Conservation (phyloP, 2,329 filamentous ascomycete genomes). For the Fusarium beomiforme region DNA sequence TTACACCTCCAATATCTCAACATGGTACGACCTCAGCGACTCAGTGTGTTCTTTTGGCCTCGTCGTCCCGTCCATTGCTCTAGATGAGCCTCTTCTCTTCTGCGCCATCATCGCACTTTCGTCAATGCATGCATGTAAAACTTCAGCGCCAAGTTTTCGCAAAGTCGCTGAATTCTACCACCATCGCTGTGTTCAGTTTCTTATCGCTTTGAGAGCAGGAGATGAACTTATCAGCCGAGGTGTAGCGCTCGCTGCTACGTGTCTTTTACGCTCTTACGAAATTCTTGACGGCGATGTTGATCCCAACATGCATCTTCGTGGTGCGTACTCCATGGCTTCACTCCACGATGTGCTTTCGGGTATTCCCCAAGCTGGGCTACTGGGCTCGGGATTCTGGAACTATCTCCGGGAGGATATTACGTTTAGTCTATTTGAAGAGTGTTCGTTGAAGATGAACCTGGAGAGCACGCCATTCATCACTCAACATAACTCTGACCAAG, state of each 20-base stretch:
- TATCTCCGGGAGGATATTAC: constrained; percentile 64
- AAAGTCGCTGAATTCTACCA: constrained; percentile 53
- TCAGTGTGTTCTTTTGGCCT: constrained; percentile 47
- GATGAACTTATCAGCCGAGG: constrained; percentile 48
- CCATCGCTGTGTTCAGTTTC: constrained; percentile 49
- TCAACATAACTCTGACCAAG: constrained; percentile 31
- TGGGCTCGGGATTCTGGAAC: constrained; percentile 60
- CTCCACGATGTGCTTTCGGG: constrained; percentile 38
- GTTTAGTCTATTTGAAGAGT: constrained; percentile 57
- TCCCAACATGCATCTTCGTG: constrained; percentile 57
- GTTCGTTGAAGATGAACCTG: constrained; percentile 54
- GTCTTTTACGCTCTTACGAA: constrained; percentile 59
- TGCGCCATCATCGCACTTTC: constrained; percentile 57
- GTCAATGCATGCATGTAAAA: constrained; percentile 53
- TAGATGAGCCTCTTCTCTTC: constrained; percentile 55
- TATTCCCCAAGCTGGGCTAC: constrained; percentile 42
- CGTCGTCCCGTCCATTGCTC: constrained; percentile 49
- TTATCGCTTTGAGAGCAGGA: constrained; percentile 50
- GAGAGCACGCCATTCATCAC: constrained; percentile 27
- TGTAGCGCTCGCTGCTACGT: constrained; percentile 57
- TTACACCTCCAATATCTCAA: constrained; percentile 52
- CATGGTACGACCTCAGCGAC: constrained; percentile 61
- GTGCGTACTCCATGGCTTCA: constrained; percentile 56
- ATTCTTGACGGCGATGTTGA: constrained; percentile 55
- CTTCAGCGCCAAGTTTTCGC: constrained; percentile 39